A percentile compares a stretch with the other conserved stretches of the same genome.
Evolutionary conservation across 805 yeast species (phyloP).

Genomic region (Diddensiella santjacobensis): DNA sequence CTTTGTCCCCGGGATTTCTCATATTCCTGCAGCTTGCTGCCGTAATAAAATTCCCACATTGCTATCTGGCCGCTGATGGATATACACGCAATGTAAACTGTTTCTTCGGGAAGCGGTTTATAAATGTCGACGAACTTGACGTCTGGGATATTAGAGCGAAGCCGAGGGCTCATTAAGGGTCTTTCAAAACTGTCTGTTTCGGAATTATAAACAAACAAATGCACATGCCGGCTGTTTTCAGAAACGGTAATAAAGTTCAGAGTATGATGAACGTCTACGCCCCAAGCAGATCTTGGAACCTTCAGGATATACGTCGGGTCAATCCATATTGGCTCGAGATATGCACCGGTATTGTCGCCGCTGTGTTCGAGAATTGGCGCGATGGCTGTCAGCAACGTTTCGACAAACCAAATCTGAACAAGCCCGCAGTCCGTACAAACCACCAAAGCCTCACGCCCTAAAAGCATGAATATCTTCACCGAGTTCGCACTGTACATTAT

Average conservation of each 20-base stretch:
- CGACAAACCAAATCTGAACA: slow-evolving; percentile 17
- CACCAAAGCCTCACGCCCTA: slow-evolving; percentile 42
- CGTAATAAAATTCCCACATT: slow-evolving; percentile 21
- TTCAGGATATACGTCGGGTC: slow-evolving; percentile 5
- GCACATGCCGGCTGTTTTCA: background rate
- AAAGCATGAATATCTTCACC: slow-evolving; percentile 39
- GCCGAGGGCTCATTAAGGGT: slow-evolving; percentile 38
- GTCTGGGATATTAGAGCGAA: slow-evolving; percentile 56
- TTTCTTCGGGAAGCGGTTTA: slow-evolving; percentile 18
- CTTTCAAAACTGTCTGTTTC: slow-evolving; percentile 4
- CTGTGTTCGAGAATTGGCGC: background rate
- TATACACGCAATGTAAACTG: slow-evolving; percentile 37
- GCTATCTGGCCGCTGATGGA: slow-evolving; percentile 43
- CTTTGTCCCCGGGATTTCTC: background rate
- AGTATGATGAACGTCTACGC: slow-evolving; percentile 44
- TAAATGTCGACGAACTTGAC: slow-evolving; percentile 38
- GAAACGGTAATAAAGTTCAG: slow-evolving; percentile 45
- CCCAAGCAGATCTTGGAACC: slow-evolving; percentile 51
- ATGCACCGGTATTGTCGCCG: slow-evolving; percentile 31
- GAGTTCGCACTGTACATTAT: slow-evolving; percentile 56
- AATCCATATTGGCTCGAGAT: slow-evolving; percentile 25
- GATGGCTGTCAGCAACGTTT: slow-evolving; percentile 28
- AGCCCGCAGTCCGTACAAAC: slow-evolving; percentile 57
- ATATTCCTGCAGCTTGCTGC: slow-evolving; percentile 3
- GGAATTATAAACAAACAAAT: slow-evolving; percentile 6